Conservation (phyloP, 305 asterid species). For the Andrographis paniculata region DNA sequence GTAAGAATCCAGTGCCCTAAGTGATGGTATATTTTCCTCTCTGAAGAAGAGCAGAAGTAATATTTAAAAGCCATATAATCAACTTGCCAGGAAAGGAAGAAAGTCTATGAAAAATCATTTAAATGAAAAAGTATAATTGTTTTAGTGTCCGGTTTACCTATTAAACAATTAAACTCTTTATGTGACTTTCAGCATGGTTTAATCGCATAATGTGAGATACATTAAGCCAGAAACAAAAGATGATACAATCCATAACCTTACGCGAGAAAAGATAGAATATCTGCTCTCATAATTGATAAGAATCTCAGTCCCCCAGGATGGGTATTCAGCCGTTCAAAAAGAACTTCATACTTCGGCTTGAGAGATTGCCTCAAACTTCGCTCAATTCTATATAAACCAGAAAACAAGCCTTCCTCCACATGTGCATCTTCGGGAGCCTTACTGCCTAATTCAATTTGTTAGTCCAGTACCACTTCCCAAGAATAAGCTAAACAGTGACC, state of each 20-base stretch:
- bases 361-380: slow-evolving; percentile 69
- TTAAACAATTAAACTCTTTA: too few species aligned
- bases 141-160: too few species aligned
- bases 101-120: too few species aligned
- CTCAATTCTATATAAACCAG: slow-evolving; percentile 81
- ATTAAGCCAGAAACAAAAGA: too few species aligned
- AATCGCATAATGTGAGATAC: too few species aligned
- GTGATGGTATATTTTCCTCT: slow-evolving; percentile 55
- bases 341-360: slow-evolving; percentile 82
- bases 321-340: slow-evolving; percentile 42
- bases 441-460: slow-evolving; percentile 32
- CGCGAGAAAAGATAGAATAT: slow-evolving; percentile 2
- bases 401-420: slow-evolving; percentile 56
- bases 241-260: neutral
- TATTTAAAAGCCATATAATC: too few species aligned
- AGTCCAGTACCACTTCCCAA: slow-evolving; percentile 10
- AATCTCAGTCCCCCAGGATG: slow-evolving; percentile 26
- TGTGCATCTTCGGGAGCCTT: slow-evolving; percentile 37
- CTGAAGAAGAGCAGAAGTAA: slow-evolving; percentile 45
- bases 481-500: slow-evolving; percentile 1
- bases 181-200: too few species aligned
- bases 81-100: too few species aligned
- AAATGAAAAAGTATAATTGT: too few species aligned
- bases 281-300: slow-evolving; percentile 44
- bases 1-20: slow-evolving; percentile 79